Evolutionary conservation across 441 rosid genomes (phyloP), one percentile per base, ranked within the genome.

Genomic region (Flueggea neowawraea): DNA sequence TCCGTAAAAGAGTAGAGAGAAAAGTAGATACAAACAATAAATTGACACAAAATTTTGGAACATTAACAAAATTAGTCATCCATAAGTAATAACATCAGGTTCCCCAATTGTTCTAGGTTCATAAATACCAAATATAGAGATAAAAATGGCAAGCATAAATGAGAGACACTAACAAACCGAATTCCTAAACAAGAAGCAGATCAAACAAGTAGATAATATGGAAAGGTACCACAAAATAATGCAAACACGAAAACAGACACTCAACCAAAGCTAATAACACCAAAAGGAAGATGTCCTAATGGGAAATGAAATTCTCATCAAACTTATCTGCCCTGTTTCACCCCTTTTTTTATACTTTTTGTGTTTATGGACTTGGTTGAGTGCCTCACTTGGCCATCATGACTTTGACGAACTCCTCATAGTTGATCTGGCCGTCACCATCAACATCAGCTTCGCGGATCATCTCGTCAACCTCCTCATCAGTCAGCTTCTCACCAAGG

Each of bases 401-500:
- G 68, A 79, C 80, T 70, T 70, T 75, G 64, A 78, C 83, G 45
- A 78, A 78, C 75, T 78, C 82, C 64, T 74, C 79, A 31, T 78
- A 78, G 53, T 78, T 78, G 72, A 78, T 75, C 67, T 78, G 82
- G 31, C 82, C 82, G 47, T 78, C 82, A 12, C 82, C 82, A 58
- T 78, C 80, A 55, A 78, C 82, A 48, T 78, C 82, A 43, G 82
- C 82, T 66, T 78, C 82, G 0, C 73, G 73, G 62, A 78, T 78
- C 82, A 78, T 78, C 72, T 78, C 79, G 45, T 78, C 82, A 14
- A 78, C 79, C 68, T 78, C 82, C 59, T 78, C 82, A 64, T 78
- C 82, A 2, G 82, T 78, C 60, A 78, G 73, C 73, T 78, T 79
- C 83, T 79, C 83, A 22, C 83, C 83, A 33, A 79, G 83, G 57